Conservation (phyloP, 805 yeast genomes). For the Vanderwaltozyma polyspora region DNA sequence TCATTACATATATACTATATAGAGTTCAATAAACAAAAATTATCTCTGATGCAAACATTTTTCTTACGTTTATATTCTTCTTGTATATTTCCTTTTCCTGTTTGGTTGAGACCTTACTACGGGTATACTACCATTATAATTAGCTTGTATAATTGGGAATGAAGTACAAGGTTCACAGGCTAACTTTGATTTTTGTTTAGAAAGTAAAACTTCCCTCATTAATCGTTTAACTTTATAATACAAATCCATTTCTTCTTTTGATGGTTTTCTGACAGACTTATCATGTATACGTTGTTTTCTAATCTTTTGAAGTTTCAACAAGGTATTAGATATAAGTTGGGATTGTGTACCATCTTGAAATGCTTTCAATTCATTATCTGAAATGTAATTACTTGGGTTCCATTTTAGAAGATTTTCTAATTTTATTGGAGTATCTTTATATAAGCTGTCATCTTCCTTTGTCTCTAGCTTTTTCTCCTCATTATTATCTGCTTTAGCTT, state of each 20-base stretch:
- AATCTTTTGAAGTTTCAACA: conserved; percentile 39
- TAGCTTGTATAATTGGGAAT: conserved; percentile 62
- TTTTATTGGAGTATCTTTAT: conserved; percentile 16
- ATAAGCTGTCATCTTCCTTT: background rate
- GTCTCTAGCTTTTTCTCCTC: conserved; percentile 2
- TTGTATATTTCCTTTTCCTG: conserved; percentile 23
- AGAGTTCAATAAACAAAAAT: too few relatives aligned
- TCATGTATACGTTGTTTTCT: conserved; percentile 35
- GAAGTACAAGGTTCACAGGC: conserved; percentile 25
- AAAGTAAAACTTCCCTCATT: conserved; percentile 34
- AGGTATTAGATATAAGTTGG: conserved; percentile 32
- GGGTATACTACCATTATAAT: conserved; percentile 73
- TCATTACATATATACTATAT: too few relatives aligned
- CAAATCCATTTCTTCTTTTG: conserved; percentile 31
- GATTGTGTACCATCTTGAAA: conserved; percentile 33
- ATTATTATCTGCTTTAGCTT: conserved; percentile 1
- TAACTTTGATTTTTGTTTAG: conserved; percentile 24
- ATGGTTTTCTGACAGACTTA: conserved; percentile 29
- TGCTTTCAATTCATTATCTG: conserved; percentile 42
- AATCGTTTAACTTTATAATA: conserved; percentile 36
- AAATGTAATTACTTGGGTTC: conserved; percentile 38
- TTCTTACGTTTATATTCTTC: background rate
- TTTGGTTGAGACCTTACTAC: conserved; percentile 30
- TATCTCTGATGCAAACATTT: too few relatives aligned
- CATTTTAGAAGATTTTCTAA: conserved; percentile 38